Evolutionary conservation across 768 basidiomycete species (phyloP).

Genomic region (Lactarius hatsudake): DNA sequence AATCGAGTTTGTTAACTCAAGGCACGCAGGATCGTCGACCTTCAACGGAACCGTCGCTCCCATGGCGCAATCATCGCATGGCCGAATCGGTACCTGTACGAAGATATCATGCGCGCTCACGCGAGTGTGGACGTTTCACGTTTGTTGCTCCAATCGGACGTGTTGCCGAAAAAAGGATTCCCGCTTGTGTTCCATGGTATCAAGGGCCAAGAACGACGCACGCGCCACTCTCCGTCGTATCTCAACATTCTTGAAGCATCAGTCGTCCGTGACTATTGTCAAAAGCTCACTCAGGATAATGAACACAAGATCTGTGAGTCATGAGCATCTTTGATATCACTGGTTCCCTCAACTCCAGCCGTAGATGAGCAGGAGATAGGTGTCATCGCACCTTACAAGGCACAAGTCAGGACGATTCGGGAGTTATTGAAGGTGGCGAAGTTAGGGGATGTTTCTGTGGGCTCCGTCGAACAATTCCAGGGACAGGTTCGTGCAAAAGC

Average conservation of each 20-base stretch:
- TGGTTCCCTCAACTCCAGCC: background rate
- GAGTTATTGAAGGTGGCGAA: slow-evolving; percentile 25
- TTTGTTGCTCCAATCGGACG: slow-evolving; percentile 31
- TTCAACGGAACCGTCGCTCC: slow-evolving; percentile 64
- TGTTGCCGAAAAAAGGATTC: slow-evolving; percentile 32
- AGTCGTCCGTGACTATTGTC: slow-evolving; percentile 36
- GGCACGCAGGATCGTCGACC: slow-evolving; percentile 52
- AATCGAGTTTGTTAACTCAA: background rate
- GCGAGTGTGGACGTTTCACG: slow-evolving; percentile 33
- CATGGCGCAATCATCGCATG: slow-evolving; percentile 58
- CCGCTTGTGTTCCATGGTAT: slow-evolving; percentile 39
- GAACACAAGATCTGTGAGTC: slow-evolving; percentile 36
- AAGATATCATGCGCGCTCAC: slow-evolving; percentile 36
- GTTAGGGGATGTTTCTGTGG: slow-evolving; percentile 34
- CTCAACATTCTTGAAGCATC: slow-evolving; percentile 41
- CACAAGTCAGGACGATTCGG: slow-evolving; percentile 44
- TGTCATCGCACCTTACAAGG: slow-evolving; percentile 61
- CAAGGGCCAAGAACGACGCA: slow-evolving; percentile 37
- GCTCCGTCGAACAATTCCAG: slow-evolving; percentile 43
- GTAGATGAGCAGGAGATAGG: slow-evolving; percentile 55
- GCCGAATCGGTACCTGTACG: slow-evolving; percentile 61
- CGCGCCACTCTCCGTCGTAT: slow-evolving; percentile 40
- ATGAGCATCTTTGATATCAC: background rate
- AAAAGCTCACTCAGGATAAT: slow-evolving; percentile 30
- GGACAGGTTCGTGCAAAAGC: slow-evolving; percentile 41